Evolutionary conservation across 768 basidiomycete species (phyloP).

Genomic region (Mycena rosella): DNA sequence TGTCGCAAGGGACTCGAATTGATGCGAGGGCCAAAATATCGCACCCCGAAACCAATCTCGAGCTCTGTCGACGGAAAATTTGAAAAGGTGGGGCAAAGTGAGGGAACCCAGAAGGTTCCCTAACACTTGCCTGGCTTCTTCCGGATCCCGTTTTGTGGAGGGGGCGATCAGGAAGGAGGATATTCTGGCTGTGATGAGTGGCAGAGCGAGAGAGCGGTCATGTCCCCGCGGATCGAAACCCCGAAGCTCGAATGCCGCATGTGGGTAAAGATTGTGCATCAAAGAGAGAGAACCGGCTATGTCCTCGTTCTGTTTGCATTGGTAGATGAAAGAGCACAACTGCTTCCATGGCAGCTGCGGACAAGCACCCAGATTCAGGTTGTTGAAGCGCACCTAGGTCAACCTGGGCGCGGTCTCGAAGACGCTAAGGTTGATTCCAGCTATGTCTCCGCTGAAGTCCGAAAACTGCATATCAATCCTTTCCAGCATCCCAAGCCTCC

Average conservation of each 20-base stretch:
- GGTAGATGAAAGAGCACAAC: background rate
- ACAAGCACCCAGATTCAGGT: background rate
- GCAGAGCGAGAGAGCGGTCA: background rate
- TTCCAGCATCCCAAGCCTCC: background rate
- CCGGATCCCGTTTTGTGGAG: background rate
- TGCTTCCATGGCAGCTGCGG: slow-evolving; percentile 3
- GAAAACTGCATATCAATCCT: background rate
- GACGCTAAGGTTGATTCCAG: background rate
- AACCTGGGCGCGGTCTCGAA: background rate
- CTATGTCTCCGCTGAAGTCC: background rate
- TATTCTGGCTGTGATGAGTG: background rate
- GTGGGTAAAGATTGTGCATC: background rate
- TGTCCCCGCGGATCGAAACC: too few relatives aligned
- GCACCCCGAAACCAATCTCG: background rate
- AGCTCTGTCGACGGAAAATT: background rate
- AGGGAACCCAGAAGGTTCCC: background rate
- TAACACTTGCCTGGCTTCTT: background rate
- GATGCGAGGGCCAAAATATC: background rate
- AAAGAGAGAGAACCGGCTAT: background rate
- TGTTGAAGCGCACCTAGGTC: background rate
- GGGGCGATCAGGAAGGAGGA: background rate
- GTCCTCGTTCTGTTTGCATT: background rate
- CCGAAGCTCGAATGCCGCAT: background rate
- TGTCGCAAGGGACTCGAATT: background rate
- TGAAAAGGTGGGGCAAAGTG: background rate